Evolutionary conservation across 257 asterid genomes (phyloP), one percentile per base, ranked within the genome.

Genomic region (Echites panduratus): DNA sequence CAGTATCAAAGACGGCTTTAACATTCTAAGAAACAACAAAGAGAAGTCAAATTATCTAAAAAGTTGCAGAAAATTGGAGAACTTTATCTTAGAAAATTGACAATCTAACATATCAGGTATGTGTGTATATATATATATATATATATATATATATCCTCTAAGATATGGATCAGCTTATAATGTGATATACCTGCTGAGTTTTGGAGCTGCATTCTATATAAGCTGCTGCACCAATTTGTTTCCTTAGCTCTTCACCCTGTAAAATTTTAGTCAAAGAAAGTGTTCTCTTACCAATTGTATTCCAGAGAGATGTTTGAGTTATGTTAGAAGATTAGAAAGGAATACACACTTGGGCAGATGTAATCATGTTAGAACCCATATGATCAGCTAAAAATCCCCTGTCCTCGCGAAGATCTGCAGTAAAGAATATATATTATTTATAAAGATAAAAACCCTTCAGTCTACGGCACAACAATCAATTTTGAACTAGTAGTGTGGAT

Each of bases 191-290:
- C 96, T 91, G 98, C 70, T 93, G 98, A 72, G 98, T 93, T 86
- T 89, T 93, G 66, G 98, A 93, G 93, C 98, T 93, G 86, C 98
- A 91, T 74, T 93, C 97, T 61, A 93, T 88, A 57, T 91, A 93
- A 73, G 98, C 92, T 63, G 98, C 95, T 44, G 98, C 98, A 63
- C 98, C 97, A 14, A 93, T 91, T 85, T 93, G 97, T 77, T 87
- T 91, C 90, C 97, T 85, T 75, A 93, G 84, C 80, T 93, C 98
- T 86, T 93, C 98, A 9, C 98, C 98, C 98, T 93, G 75, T 65
- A 78, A 47, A 48, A 44, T 19, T 48, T n/a, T 22, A 70, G 40
- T 26, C 48, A 57, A 27, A 43, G 49, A 13, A 70, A 65, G 66
- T 16, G 27, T 27, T 41, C 19, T 11, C 49, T 12, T 11, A 35